Evolutionary conservation across 148 eudicot genomes (phyloP).

Genomic region (Chenopodium quinoa): DNA sequence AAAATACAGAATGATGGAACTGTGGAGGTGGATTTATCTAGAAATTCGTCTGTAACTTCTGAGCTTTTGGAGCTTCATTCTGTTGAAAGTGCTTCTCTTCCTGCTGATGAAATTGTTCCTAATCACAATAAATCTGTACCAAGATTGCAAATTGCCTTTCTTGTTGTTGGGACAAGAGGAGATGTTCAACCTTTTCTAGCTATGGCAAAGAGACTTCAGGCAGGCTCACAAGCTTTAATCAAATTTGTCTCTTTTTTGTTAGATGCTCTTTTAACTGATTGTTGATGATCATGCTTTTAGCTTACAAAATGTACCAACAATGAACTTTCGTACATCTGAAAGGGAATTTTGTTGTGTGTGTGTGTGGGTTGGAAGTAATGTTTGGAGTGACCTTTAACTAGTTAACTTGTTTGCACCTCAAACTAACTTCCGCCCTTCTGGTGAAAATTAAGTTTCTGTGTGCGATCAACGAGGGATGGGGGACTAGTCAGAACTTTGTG

Average conservation of each 20-base stretch:
- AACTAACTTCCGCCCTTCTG: not conserved
- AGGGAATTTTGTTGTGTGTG: not conserved
- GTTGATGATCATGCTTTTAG: not conserved
- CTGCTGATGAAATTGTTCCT: slow-evolving; percentile 36
- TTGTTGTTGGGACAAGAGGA: slow-evolving; percentile 97
- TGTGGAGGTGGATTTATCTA: slow-evolving; percentile 76
- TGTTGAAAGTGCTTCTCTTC: slow-evolving; percentile 39
- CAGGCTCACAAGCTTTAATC: slow-evolving; percentile 23
- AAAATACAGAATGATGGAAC: slow-evolving; percentile 87
- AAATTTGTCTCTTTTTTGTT: not conserved
- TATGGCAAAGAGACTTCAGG: slow-evolving; percentile 88
- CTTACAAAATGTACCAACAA: not conserved
- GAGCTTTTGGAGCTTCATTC: slow-evolving; percentile 72
- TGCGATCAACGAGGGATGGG: not conserved
- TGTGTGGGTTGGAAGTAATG: not conserved
- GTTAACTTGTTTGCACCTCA: not conserved
- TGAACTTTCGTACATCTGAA: not conserved
- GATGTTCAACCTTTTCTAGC: slow-evolving; percentile 97
- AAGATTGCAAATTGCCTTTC: slow-evolving; percentile 69
- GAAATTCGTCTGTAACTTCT: slow-evolving; percentile 61
- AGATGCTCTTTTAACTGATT: not conserved
- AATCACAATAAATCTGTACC: slow-evolving; percentile 57
- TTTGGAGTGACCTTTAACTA: not conserved
- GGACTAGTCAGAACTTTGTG: not conserved
- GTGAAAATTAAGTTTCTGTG: not conserved